These are phyloP conservation scores for Termitomyces sp. DNA, from an alignment of 768 basidiomycete genomes.

Conservation along the genomic window DNA sequence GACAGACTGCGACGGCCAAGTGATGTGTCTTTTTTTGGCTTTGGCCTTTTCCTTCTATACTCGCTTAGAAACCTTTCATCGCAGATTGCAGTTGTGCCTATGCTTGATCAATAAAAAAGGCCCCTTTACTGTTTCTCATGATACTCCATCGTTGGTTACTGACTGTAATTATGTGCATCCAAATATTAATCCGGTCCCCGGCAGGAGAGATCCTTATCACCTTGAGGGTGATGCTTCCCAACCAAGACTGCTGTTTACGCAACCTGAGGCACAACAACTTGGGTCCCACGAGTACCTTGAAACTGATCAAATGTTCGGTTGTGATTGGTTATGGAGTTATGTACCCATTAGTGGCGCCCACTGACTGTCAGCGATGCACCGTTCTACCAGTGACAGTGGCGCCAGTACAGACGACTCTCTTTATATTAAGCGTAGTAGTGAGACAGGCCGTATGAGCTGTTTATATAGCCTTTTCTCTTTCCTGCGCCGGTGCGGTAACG, in stretches of 20 bases:
- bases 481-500: neutral
- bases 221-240: neutral
- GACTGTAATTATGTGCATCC: constrained; percentile 4
- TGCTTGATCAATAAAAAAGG: constrained; percentile 8
- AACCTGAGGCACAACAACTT: neutral
- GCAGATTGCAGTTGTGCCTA: constrained; percentile 10
- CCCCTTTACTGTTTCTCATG: neutral
- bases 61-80: constrained; percentile 14
- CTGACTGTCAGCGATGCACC: neutral
- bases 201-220: neutral
- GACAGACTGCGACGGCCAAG: constrained; percentile 7
- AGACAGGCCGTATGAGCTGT: neutral
- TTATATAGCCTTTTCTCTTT: neutral
- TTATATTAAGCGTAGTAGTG: neutral
- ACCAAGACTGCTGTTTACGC: neutral
- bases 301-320: neutral
- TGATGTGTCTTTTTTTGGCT: constrained; percentile 4
- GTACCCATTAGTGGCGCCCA: neutral
- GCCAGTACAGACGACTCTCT: neutral
- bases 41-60: constrained; percentile 3
- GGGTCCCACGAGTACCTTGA: neutral
- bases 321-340: neutral
- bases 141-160: neutral
- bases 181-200: neutral
- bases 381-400: neutral